Evolutionary conservation across 108 stramenopile genomes (phyloP), one percentile per base, ranked within the genome.

Genomic region (Cylindrotheca closterium): DNA sequence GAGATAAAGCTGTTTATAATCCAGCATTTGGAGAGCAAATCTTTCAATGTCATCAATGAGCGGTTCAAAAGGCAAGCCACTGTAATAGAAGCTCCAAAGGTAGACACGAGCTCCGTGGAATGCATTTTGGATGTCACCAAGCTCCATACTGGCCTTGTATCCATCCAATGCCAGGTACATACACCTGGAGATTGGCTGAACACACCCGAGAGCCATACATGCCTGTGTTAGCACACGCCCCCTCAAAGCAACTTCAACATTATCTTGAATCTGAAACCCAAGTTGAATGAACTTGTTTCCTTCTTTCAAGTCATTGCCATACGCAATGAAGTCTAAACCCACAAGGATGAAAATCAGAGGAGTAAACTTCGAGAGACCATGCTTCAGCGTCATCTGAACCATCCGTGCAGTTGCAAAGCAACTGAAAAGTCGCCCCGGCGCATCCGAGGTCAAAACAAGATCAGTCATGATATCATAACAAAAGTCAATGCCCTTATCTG

Each of bases 1-100:
- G 37, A 22, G 22, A 3, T 19, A 19, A 4, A n/a, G 19, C 58
- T 59, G 58, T 5, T 59, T 59, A 34, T 59, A 59, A 29, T 59
- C 58, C 34, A 59, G 31, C 32, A 45, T 45, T n/a, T 45, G 58
- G 5, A 45, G 4, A 15, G 37, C 58, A 45, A 59, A 59, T 23
- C 22, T 34, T 23, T 59, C 58, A 7, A 59, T 23, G 34, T 59
- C 58, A 22, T 59, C 37, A n/a, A 59, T 31, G 7, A 59, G 58
- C 22, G 58, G 58, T 45, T 45, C 31, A 19, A 59, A 45, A 23
- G 58, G 58, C 19, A 59, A 23, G 18, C 58, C 58, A 42, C 37
- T 45, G 22, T 59, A 59, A 28, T 29, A 59, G 37, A 45, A 59
- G 24, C 37, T 59, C 37, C 32, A 34, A 18, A 45, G 19, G 19